phyloP scores from a whole-genome alignment of 192 early-diverging fungal genomes.

The Coemansia sp. region DNA sequence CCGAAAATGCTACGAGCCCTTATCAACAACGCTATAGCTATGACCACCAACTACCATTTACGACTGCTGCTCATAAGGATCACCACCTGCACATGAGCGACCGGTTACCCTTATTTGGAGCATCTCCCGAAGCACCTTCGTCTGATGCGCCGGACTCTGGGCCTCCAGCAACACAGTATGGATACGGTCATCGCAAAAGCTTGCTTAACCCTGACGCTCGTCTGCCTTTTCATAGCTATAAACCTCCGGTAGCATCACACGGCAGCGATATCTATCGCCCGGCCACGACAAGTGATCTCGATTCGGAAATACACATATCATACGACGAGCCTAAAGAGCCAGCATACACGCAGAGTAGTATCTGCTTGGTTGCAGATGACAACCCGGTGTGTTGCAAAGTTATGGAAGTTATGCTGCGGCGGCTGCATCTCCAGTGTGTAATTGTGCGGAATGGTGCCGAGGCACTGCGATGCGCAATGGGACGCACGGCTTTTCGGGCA shows the following conservation, averaged over 20 bases:
- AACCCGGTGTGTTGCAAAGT: slow-evolving; percentile 89
- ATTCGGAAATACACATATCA: not conserved
- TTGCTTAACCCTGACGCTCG: slow-evolving; percentile 28
- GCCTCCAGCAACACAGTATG: slow-evolving; percentile 1
- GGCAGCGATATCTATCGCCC: not conserved
- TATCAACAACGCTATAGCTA: no score
- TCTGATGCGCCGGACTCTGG: not conserved
- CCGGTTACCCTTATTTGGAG: slow-evolving; percentile 3
- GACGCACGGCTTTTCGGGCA: slow-evolving; percentile 84
- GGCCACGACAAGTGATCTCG: not conserved
- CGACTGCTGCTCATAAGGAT: not conserved
- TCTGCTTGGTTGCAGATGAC: slow-evolving; percentile 84
- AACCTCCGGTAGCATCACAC: no score
- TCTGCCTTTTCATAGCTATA: not conserved
- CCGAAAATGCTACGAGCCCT: no score
- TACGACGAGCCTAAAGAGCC: not conserved
- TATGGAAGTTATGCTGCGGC: slow-evolving; percentile 81
- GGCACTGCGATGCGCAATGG: slow-evolving; percentile 86
- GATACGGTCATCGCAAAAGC: slow-evolving; percentile 28
- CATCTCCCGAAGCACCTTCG: not conserved
- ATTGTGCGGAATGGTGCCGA: slow-evolving; percentile 88
- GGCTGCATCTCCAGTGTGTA: slow-evolving; percentile 76
- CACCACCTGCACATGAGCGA: not conserved
- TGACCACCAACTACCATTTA: no score
- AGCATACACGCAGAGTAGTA: slow-evolving; percentile 22